Evolutionary conservation across 148 eudicot genomes (phyloP).

Genomic region (Dysphania ambrosioides): DNA sequence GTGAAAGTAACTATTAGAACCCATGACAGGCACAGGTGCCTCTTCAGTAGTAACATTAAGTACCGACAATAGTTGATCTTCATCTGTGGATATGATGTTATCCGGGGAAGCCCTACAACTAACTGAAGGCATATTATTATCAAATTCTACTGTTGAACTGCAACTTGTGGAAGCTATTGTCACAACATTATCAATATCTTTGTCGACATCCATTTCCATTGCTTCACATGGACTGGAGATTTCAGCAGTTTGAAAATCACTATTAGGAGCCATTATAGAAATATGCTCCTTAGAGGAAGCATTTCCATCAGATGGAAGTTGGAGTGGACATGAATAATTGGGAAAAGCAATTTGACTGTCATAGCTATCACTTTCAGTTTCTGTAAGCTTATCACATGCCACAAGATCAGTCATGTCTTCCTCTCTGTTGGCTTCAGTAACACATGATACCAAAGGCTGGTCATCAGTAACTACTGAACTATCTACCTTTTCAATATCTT

Average conservation of each 20-base stretch:
- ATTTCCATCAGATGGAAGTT: constrained; percentile 5
- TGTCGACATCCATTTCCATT: constrained; percentile 1
- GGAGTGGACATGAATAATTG: constrained; percentile 15
- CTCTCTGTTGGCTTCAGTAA: constrained; percentile 21
- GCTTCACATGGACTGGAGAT: constrained; percentile 14
- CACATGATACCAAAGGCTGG: constrained; percentile 16
- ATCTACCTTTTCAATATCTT: constrained; percentile 8
- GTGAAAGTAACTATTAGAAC: neutral
- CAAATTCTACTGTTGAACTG: neutral
- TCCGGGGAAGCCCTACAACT: neutral
- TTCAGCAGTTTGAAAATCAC: neutral
- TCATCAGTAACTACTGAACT: constrained; percentile 9
- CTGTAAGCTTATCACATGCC: constrained; percentile 32
- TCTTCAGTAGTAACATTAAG: constrained; percentile 7
- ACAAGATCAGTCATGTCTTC: constrained; percentile 18
- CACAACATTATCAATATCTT: constrained; percentile 8
- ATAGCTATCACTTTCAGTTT: constrained; percentile 25
- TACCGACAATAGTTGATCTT: constrained; percentile 2
- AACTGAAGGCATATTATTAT: neutral
- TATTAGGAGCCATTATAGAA: constrained; percentile 17
- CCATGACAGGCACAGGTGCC: constrained; percentile 9
- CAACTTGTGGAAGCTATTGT: neutral
- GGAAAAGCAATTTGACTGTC: constrained; percentile 19
- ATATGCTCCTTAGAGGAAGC: constrained; percentile 8
- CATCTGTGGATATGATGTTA: neutral